Percentiles rank a stretch among this genome's conserved stretches.
Evolutionary conservation across 2,329 filamentous ascomycete species (phyloP).

Genomic region (Ophiosphaerella narmari): DNA sequence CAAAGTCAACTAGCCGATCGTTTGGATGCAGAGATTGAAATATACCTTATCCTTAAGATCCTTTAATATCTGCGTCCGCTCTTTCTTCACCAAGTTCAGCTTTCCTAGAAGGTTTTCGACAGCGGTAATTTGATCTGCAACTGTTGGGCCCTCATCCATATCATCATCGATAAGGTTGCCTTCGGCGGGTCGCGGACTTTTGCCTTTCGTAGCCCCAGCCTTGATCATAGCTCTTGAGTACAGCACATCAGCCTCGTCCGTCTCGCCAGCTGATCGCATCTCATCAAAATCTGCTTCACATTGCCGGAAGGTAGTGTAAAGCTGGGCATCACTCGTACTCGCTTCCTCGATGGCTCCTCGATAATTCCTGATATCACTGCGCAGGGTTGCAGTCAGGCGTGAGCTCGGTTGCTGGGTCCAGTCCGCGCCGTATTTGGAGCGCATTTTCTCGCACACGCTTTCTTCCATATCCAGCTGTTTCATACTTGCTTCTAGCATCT

Average conservation of each 20-base stretch:
- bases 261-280: slow-evolving; percentile 87
- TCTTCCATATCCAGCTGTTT: slow-evolving; percentile 97
- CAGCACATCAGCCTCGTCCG: slow-evolving; percentile 82
- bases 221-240: slow-evolving; percentile 88
- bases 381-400: slow-evolving; percentile 81
- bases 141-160: slow-evolving; percentile 79
- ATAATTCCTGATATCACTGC: slow-evolving; percentile 86
- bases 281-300: slow-evolving; percentile 91
- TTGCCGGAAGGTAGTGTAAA: slow-evolving; percentile 82
- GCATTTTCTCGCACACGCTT: slow-evolving; percentile 98
- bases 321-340: slow-evolving; percentile 79
- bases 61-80: slow-evolving; percentile 88
- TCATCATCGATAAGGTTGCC: slow-evolving; percentile 89
- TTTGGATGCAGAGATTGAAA: background rate
- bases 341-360: slow-evolving; percentile 89
- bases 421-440: slow-evolving; percentile 91
- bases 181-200: slow-evolving; percentile 67
- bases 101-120: slow-evolving; percentile 93
- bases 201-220: slow-evolving; percentile 66
- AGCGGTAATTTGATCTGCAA: slow-evolving; percentile 84
- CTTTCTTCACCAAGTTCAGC: slow-evolving; percentile 87
- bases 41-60: slow-evolving; percentile 95
- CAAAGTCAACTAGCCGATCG: slow-evolving; percentile 3
- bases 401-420: slow-evolving; percentile 98
- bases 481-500: slow-evolving; percentile 74